phyloP scores from a whole-genome alignment of 176 grass and related monocot species.

The Carex pumila region DNA sequence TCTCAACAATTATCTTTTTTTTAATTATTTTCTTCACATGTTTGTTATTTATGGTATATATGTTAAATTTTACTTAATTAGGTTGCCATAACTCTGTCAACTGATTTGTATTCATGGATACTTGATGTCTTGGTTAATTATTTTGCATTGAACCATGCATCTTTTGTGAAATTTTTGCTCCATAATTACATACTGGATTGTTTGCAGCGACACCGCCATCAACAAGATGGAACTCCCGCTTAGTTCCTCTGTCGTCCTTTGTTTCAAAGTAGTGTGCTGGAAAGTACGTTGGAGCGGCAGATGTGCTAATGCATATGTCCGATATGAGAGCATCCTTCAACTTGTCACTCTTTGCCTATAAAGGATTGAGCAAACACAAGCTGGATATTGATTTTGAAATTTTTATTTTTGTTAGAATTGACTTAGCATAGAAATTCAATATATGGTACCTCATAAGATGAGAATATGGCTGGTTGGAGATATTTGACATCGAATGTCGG shows the following conservation, averaged over 20 bases:
- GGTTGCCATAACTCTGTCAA: background rate
- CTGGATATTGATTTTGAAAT: background rate
- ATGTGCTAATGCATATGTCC: slow-evolving; percentile 70
- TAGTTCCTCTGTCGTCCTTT: background rate
- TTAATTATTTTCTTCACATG: background rate
- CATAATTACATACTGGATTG: slow-evolving; percentile 37
- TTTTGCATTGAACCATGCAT: background rate
- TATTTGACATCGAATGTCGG: slow-evolving; percentile 49
- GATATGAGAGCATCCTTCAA: slow-evolving; percentile 52
- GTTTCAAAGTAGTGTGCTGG: slow-evolving; percentile 40
- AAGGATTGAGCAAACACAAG: background rate
- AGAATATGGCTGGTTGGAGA: slow-evolving; percentile 53
- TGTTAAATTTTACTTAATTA: background rate
- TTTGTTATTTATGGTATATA: background rate
- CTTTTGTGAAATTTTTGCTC: background rate
- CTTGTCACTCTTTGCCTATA: background rate
- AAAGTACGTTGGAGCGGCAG: slow-evolving; percentile 57
- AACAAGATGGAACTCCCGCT: slow-evolving; percentile 33
- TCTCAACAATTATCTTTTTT: background rate
- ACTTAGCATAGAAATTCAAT: background rate
- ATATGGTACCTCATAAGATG: slow-evolving; percentile 38
- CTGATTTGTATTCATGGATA: background rate
- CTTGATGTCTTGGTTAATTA: background rate
- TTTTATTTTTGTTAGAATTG: background rate
- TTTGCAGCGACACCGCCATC: slow-evolving; percentile 60